phyloP scores from a whole-genome alignment of 441 rosid species.

The Gossypium lobatum region DNA sequence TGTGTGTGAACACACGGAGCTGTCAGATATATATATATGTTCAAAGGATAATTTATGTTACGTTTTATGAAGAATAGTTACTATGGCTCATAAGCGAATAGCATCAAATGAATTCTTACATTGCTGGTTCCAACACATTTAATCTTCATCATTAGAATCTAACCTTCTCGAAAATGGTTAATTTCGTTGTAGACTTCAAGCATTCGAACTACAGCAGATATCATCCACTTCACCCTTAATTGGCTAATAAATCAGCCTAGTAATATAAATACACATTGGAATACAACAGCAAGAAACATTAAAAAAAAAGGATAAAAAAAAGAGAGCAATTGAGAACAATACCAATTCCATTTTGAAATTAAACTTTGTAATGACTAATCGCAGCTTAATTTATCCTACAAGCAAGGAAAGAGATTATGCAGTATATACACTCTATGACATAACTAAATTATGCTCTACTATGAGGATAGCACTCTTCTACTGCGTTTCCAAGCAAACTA shows the following conservation, averaged over 20 bases:
- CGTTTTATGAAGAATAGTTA: background rate
- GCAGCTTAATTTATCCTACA: background rate
- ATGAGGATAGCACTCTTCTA: background rate
- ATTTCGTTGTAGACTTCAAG: background rate
- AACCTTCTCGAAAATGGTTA: background rate
- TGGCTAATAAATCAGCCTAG: background rate
- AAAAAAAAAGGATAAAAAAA: too few relatives aligned
- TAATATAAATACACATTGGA: background rate
- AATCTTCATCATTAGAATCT: background rate
- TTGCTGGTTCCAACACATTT: background rate
- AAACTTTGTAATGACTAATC: background rate
- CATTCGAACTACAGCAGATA: background rate
- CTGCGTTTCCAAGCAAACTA: background rate
- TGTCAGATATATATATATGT: background rate
- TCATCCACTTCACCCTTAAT: background rate
- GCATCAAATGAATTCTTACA: background rate
- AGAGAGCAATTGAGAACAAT: background rate
- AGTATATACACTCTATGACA: background rate
- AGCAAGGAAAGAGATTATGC: background rate
- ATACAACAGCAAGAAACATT: background rate
- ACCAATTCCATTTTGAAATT: background rate
- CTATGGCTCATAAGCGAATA: background rate
- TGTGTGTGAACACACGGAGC: background rate
- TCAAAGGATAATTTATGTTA: background rate
- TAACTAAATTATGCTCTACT: background rate